Percentiles rank a stretch among this genome's conserved stretches.
Evolutionary conservation across 805 yeast genomes (phyloP).

Genomic region (Wickerhamiella kurtzmanii): DNA sequence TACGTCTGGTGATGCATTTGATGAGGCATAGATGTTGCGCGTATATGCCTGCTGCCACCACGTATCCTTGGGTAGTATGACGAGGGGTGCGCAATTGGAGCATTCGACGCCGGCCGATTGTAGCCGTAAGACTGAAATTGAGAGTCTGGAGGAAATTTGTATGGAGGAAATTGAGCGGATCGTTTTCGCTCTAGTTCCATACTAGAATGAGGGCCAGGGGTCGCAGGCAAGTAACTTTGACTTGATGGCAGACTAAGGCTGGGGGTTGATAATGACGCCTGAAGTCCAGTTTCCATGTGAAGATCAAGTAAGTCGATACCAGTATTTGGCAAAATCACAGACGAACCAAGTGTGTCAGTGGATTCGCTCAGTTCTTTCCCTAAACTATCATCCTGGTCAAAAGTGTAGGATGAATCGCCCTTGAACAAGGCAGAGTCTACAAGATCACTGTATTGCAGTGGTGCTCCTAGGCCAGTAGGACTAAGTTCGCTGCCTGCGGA

Average conservation of each 20-base stretch:
- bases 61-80: background rate
- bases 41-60: background rate
- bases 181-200: too few relatives aligned
- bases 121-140: background rate
- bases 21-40: background rate
- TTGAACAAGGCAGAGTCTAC: background rate
- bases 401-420: background rate
- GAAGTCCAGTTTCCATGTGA: background rate
- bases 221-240: too few relatives aligned
- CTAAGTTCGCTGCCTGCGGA: background rate
- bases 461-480: background rate
- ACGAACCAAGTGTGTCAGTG: background rate
- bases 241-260: too few relatives aligned
- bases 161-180: background rate
- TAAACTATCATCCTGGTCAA: background rate
- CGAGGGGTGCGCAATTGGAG: background rate
- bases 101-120: background rate
- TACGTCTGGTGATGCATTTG: background rate
- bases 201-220: too few relatives aligned
- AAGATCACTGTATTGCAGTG: background rate
- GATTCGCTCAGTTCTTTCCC: background rate
- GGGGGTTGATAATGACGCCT: too few relatives aligned
- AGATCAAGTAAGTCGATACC: background rate
- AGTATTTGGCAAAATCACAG: background rate
- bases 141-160: background rate